These are phyloP conservation scores for Dactylellina haptotyla DNA, from an alignment of 2,329 filamentous ascomycete species.

Conservation along the genomic window DNA sequence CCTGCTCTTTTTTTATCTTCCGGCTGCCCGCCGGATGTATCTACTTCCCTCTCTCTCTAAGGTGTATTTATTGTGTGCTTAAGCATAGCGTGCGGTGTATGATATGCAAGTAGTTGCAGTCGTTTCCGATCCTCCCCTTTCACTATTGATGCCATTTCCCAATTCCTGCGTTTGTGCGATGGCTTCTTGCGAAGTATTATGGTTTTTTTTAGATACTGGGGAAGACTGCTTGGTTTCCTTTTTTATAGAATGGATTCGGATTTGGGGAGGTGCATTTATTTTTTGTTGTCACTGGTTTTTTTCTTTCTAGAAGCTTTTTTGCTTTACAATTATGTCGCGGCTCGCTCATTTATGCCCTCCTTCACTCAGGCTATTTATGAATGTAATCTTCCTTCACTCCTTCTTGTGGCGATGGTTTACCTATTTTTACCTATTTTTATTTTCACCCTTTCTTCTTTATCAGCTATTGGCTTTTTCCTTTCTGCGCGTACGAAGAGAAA, in stretches of 20 bases:
- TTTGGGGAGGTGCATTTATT: constrained; percentile 47
- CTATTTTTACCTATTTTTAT: constrained; percentile 10
- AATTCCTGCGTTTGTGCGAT: constrained; percentile 29
- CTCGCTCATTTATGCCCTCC: constrained; percentile 59
- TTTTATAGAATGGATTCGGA: constrained; percentile 48
- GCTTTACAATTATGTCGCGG: constrained; percentile 61
- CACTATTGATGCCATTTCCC: constrained; percentile 15
- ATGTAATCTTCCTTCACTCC: constrained; percentile 24
- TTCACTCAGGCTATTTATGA: constrained; percentile 18
- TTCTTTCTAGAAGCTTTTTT: constrained; percentile 56
- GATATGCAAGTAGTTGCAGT: constrained; percentile 53
- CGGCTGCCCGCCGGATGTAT: constrained; percentile 19
- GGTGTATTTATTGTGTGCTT: constrained; percentile 52
- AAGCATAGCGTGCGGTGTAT: constrained; percentile 54
- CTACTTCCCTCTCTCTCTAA: constrained; percentile 32
- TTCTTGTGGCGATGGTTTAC: constrained; percentile 10
- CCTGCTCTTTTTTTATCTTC: constrained; percentile 7
- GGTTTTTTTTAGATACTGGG: constrained; percentile 46
- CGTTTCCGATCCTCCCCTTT: constrained; percentile 40
- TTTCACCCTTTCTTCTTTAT: constrained; percentile 6
- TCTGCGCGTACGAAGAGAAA: constrained; percentile 33
- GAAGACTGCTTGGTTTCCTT: constrained; percentile 25
- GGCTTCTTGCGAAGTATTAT: constrained; percentile 14
- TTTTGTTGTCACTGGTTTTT: constrained; percentile 58
- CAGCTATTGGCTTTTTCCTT: constrained; percentile 2